Conservation (phyloP, 192 early-diverging fungal species). For the Obelidium mucronatum region DNA sequence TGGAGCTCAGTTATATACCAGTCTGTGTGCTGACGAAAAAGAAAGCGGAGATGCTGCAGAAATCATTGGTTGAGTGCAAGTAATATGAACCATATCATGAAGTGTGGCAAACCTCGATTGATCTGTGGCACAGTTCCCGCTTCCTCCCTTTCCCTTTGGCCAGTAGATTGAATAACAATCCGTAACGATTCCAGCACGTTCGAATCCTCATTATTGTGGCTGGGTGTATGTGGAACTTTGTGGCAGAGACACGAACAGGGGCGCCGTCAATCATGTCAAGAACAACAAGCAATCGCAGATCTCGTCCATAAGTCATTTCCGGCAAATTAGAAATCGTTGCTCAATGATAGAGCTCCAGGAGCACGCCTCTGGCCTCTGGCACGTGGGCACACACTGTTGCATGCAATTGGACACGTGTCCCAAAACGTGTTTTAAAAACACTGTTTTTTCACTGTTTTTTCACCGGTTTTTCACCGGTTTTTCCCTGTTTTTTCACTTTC, state of each 20-base stretch:
- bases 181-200: not conserved
- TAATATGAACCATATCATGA: too few species aligned
- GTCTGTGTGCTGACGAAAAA: not conserved
- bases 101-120: not conserved
- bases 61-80: too few species aligned
- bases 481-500: too few species aligned
- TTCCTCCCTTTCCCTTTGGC: not conserved
- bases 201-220: not conserved
- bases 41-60: not conserved
- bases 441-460: too few species aligned
- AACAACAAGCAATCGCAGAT: not conserved
- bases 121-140: not conserved
- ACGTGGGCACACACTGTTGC: too few species aligned
- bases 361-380: too few species aligned
- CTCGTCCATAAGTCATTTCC: not conserved
- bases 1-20: conserved; percentile 1
- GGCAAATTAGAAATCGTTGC: too few species aligned
- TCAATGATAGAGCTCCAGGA: too few species aligned
- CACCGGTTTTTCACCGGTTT: too few species aligned
- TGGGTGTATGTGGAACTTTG: not conserved
- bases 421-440: too few species aligned
- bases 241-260: not conserved
- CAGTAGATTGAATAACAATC: not conserved
- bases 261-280: not conserved
- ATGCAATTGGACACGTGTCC: too few species aligned